Percentiles rank a stretch among this genome's conserved stretches.
phyloP scores from a whole-genome alignment of 139 green algal species.

The Chlorella sorokiniana region DNA sequence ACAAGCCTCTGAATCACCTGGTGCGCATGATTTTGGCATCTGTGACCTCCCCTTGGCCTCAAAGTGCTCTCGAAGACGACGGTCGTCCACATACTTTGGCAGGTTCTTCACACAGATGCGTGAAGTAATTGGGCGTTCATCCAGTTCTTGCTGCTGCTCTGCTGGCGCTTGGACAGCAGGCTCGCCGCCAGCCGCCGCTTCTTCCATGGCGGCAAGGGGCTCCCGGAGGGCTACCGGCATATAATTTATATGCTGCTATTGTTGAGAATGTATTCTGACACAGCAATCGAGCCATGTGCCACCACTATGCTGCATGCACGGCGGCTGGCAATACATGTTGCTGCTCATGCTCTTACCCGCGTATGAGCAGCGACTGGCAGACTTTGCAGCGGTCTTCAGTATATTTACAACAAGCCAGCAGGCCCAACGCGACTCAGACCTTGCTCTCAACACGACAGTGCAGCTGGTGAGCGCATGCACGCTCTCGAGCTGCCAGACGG shows the following conservation, averaged over 20 bases:
- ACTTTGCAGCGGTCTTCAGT: no score
- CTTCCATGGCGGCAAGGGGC: neutral
- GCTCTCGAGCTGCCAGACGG: no score
- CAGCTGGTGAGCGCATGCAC: no score
- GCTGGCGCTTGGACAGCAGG: neutral
- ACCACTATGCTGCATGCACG: neutral
- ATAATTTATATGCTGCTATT: neutral
- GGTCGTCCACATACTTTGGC: slow-evolving; percentile 85
- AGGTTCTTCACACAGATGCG: slow-evolving; percentile 95
- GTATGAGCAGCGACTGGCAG: no score
- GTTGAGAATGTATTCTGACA: neutral
- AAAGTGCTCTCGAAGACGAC: slow-evolving; percentile 86
- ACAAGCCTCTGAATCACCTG: slow-evolving; percentile 52
- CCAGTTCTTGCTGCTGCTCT: slow-evolving; percentile 1
- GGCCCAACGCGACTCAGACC: no score
- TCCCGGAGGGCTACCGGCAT: neutral
- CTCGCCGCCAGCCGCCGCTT: neutral
- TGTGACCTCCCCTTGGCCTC: slow-evolving; percentile 88
- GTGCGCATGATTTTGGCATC: slow-evolving; percentile 94
- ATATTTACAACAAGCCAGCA: no score
- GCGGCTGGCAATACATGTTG: no score
- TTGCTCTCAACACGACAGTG: no score
- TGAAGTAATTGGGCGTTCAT: slow-evolving; percentile 37
- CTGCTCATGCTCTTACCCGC: no score
- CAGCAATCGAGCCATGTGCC: neutral